Conservation (phyloP, 1,284 basidiomycete species). For the Microbotryum intermedium region DNA sequence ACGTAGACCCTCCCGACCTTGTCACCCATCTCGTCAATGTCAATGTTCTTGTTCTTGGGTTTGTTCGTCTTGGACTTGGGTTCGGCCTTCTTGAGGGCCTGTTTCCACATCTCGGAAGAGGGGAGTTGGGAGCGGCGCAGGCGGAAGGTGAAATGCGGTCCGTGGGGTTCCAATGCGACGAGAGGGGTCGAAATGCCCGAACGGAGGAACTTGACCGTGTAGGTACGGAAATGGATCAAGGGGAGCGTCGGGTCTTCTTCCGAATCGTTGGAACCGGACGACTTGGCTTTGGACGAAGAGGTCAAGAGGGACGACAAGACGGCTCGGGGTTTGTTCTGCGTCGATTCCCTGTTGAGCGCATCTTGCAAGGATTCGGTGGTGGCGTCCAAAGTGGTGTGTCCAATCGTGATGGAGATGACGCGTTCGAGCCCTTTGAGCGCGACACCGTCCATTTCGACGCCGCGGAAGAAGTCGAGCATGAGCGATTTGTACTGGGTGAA, state of each 20-base stretch:
- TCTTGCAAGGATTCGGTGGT: not conserved
- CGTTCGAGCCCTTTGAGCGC: slow-evolving; percentile 80
- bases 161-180: slow-evolving; percentile 78
- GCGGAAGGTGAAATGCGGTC: slow-evolving; percentile 77
- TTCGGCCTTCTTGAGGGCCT: slow-evolving; percentile 75
- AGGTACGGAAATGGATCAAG: slow-evolving; percentile 78
- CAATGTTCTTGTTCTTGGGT: slow-evolving; percentile 72
- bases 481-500: slow-evolving; percentile 88
- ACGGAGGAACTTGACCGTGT: slow-evolving; percentile 64
- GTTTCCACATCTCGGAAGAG: slow-evolving; percentile 68
- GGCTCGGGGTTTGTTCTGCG: slow-evolving; percentile 9
- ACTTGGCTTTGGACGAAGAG: not conserved
- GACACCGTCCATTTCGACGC: slow-evolving; percentile 73
- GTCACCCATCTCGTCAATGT: slow-evolving; percentile 98
- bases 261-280: slow-evolving; percentile 3
- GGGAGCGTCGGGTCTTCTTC: slow-evolving; percentile 48
- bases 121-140: slow-evolving; percentile 67
- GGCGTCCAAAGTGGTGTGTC: slow-evolving; percentile 24
- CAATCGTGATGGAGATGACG: slow-evolving; percentile 77
- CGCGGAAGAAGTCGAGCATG: slow-evolving; percentile 78
- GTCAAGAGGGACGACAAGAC: slow-evolving; percentile 20
- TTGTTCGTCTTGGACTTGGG: slow-evolving; percentile 76
- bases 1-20: slow-evolving; percentile 83
- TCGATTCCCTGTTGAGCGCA: slow-evolving; percentile 1
- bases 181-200: slow-evolving; percentile 71